Conservation (phyloP, 75 land plant species). For the Pseudotsuga menziesii region DNA sequence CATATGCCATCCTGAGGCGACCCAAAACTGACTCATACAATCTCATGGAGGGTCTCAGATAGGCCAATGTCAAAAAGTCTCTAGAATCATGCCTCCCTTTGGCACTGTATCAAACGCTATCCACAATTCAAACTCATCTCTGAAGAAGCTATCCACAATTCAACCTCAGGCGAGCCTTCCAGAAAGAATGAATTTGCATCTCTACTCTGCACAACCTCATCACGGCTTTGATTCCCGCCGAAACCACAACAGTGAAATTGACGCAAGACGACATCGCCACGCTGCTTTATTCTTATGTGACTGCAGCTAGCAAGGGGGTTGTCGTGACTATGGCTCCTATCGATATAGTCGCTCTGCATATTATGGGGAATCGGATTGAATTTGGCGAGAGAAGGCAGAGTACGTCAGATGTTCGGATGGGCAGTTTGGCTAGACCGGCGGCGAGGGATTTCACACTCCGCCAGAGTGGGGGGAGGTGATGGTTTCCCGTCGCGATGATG, state of each 20-base stretch:
- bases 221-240: background rate
- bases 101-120: too few species aligned
- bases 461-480: constrained; percentile 26
- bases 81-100: too few species aligned
- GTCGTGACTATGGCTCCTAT: constrained; percentile 63
- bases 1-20: too few species aligned
- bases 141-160: too few species aligned
- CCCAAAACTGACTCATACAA: too few species aligned
- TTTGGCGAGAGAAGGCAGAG: constrained; percentile 63
- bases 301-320: constrained; percentile 66
- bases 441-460: constrained; percentile 12
- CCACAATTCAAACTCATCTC: too few species aligned
- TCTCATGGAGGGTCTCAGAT: too few species aligned
- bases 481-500: constrained; percentile 19
- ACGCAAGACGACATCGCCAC: constrained; percentile 47
- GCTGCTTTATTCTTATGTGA: constrained; percentile 69
- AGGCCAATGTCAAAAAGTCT: too few species aligned
- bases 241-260: background rate
- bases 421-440: constrained; percentile 14
- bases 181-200: constrained; percentile 45
- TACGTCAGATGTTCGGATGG: constrained; percentile 55
- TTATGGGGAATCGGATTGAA: constrained; percentile 40
- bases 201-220: too few species aligned
- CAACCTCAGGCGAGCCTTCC: too few species aligned
- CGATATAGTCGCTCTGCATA: constrained; percentile 47